Evolutionary conservation across 169 alveolate species (phyloP).

Genomic region (Plasmodium reichenowi): DNA sequence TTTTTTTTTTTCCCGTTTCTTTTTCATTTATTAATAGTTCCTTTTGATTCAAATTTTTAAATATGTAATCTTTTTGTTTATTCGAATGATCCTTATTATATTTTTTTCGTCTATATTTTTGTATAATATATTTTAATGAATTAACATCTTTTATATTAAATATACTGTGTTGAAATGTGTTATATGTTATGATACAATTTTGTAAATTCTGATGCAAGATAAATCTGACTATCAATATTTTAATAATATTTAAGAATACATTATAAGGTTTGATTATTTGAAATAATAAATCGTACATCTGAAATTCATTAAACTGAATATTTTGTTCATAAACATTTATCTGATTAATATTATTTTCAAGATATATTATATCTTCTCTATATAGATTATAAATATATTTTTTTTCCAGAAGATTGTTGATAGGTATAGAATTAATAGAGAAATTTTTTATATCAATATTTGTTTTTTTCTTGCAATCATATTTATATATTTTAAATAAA

Average conservation of each 20-base stretch:
- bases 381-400: constrained; percentile 7
- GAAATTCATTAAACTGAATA: background rate
- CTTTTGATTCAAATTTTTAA: background rate
- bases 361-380: constrained; percentile 31
- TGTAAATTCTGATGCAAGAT: constrained; percentile 37
- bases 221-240: constrained; percentile 35
- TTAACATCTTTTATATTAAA: constrained; percentile 11
- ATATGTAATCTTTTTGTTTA: too few relatives aligned
- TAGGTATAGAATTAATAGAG: background rate
- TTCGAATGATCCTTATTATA: background rate
- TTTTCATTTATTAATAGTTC: background rate
- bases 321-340: constrained; percentile 11
- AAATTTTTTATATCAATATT: background rate
- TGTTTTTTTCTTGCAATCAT: constrained; percentile 2
- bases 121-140: background rate
- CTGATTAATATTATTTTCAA: constrained; percentile 28
- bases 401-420: background rate
- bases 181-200: constrained; percentile 31
- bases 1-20: background rate
- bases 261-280: constrained; percentile 27
- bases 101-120: background rate
- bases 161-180: background rate
- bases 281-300: constrained; percentile 29
- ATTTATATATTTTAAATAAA: constrained; percentile 10
- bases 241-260: constrained; percentile 25